Conservation (phyloP, 805 yeast species). For the Candida alai region DNA sequence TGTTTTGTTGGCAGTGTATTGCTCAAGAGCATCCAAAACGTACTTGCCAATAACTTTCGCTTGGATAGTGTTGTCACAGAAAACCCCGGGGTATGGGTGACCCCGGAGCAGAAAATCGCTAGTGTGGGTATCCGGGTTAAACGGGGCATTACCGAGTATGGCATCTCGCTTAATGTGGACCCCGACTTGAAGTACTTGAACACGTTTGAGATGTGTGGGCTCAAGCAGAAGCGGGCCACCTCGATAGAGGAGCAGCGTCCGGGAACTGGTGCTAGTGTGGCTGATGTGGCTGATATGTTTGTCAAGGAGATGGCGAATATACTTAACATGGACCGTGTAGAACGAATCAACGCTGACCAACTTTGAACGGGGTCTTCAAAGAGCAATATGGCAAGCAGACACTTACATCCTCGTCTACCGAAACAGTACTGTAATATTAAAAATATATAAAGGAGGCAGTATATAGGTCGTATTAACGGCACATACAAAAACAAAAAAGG, state of each 20-base stretch:
- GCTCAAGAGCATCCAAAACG: slow-evolving; percentile 51
- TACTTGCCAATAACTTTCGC: slow-evolving; percentile 36
- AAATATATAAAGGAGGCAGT: not conserved
- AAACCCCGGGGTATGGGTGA: slow-evolving; percentile 88
- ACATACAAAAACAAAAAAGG: no score
- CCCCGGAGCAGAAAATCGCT: slow-evolving; percentile 58
- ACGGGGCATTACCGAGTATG: slow-evolving; percentile 83
- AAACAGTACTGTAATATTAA: slow-evolving; percentile 10
- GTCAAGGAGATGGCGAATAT: slow-evolving; percentile 35
- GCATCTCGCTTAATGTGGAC: slow-evolving; percentile 73
- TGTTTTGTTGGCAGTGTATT: slow-evolving; percentile 63
- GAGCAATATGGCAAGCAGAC: no score
- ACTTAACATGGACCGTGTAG: slow-evolving; percentile 30
- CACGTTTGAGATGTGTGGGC: slow-evolving; percentile 79
- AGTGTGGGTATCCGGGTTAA: slow-evolving; percentile 88
- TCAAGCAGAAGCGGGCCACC: slow-evolving; percentile 49
- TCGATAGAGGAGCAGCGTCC: slow-evolving; percentile 24
- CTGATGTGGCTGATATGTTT: slow-evolving; percentile 29
- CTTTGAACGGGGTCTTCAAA: no score
- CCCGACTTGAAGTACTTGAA: slow-evolving; percentile 75
- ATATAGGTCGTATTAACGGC: no score
- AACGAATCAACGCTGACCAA: slow-evolving; percentile 16
- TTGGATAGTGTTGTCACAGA: slow-evolving; percentile 48
- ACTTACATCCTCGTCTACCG: no score
- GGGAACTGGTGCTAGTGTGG: slow-evolving; percentile 8